phyloP scores from a whole-genome alignment of 495 filamentous ascomycete species.

The Penicillium lagena region DNA sequence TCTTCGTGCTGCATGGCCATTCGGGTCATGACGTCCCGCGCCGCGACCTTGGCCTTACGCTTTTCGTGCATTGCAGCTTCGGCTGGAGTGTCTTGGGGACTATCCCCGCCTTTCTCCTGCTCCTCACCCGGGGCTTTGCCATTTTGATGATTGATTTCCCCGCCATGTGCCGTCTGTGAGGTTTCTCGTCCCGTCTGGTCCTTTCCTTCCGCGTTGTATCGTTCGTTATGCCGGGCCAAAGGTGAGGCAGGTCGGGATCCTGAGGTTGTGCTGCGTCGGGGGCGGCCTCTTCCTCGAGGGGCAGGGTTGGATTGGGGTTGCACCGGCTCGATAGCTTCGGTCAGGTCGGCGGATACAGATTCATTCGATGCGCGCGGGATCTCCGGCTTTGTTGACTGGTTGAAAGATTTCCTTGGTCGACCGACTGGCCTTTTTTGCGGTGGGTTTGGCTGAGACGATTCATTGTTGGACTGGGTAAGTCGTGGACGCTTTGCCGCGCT shows the following conservation, averaged over 20 bases:
- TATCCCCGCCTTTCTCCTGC: too few relatives aligned
- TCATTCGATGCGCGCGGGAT: slow-evolving; percentile 8
- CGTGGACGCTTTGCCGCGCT: slow-evolving; percentile 27
- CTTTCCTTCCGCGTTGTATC: neutral
- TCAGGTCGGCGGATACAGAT: neutral
- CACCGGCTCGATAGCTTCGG: too few relatives aligned
- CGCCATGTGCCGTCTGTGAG: neutral
- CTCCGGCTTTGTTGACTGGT: slow-evolving; percentile 10
- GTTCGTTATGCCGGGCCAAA: too few relatives aligned
- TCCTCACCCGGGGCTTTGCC: neutral
- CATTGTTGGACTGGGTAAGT: slow-evolving; percentile 10
- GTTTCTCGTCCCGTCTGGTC: neutral
- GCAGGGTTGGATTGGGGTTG: neutral
- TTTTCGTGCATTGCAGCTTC: slow-evolving; percentile 13
- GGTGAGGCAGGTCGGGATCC: neutral
- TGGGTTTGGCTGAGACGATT: neutral
- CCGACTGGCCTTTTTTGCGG: slow-evolving; percentile 14
- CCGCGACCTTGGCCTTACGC: slow-evolving; percentile 31
- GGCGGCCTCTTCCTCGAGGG: slow-evolving; percentile 1
- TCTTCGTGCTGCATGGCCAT: slow-evolving; percentile 40
- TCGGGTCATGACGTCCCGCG: slow-evolving; percentile 30
- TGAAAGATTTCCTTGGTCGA: slow-evolving; percentile 29
- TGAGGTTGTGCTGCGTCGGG: slow-evolving; percentile 11
- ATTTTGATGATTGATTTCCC: neutral
- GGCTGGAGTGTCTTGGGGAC: too few relatives aligned